These are phyloP conservation scores for Aureobasidium lini DNA, from an alignment of 2,329 filamentous ascomycete genomes.

Conservation along the genomic window DNA sequence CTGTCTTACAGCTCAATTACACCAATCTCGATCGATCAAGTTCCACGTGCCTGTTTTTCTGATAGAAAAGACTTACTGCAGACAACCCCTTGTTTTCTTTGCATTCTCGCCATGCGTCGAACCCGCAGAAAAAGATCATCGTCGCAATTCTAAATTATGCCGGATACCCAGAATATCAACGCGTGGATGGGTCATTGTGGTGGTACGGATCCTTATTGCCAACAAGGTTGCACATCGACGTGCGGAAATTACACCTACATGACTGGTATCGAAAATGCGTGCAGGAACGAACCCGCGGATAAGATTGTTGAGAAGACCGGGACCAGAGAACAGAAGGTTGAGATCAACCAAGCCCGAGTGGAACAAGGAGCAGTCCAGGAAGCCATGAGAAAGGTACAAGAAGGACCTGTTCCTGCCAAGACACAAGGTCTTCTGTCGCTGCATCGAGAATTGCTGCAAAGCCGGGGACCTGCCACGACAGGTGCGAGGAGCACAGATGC, in stretches of 20 bases:
- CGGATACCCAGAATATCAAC: neutral
- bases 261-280: neutral
- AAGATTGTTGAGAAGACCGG: neutral
- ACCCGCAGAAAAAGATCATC: neutral
- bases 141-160: neutral
- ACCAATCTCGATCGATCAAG: neutral
- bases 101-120: neutral
- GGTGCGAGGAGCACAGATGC: no score
- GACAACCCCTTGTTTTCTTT: neutral
- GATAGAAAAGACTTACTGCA: neutral
- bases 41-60: neutral
- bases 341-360: neutral
- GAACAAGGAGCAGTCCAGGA: neutral
- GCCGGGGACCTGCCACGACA: neutral
- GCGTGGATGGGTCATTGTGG: neutral
- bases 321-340: neutral
- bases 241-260: neutral
- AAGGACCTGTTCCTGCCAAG: neutral
- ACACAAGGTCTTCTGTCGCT: neutral
- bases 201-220: neutral
- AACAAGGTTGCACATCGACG: neutral
- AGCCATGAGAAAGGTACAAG: neutral
- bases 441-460: neutral
- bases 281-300: neutral
- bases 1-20: neutral